Base-by-base conservation (phyloP, 179 eudicot genomes). In the Spergularia azorica region DNA sequence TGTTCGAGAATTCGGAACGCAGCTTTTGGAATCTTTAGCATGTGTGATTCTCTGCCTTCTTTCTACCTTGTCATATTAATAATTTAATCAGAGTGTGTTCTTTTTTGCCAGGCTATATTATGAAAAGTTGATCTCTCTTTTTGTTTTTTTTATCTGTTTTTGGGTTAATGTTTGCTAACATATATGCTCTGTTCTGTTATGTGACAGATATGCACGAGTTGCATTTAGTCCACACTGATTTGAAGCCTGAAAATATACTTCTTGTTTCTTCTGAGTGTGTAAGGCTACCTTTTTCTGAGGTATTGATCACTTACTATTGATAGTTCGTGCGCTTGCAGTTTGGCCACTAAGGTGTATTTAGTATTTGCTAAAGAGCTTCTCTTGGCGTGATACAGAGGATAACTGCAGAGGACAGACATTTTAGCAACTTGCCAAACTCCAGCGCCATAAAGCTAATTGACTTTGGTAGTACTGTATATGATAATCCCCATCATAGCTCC, bases 11-110 rank as follows among this genome's bases (percentile, higher is more conserved):
- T 82, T 92, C 74, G 98, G 93, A 76, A 88, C 91, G 52, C 98
- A 93, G 87, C 93, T 92, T 76, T 88, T 93, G 97, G 95, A 93
- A 88, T 89, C 92, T 85, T 86, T 93, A 83, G 95, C 97, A 93
- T 93, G 98, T 90, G 85, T 88, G 98, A 61, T 83, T 82, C 83
- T 81, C 85, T 82, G 70, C 86, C 77, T 82, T 82, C 41, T 75
- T 58, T 72, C 63, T 79, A 67, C 48, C 65, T 75, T 78, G 64
- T 58, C 71, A 60, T 71, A 36, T 74, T 64, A 43, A 86, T 78
- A 39, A 70, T 50, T 78, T 77, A 63, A 61, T 60, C 16, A 66
- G 2, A 18, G 50, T 6, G 50, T 46, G 50, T 50, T 62, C 32
- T 26, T 43, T 61, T 73, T 74, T 71, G 62, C 74, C 16, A 71